Evolutionary conservation across 2,329 filamentous ascomycete species (phyloP).

Genomic region (Aspergillus unguis): DNA sequence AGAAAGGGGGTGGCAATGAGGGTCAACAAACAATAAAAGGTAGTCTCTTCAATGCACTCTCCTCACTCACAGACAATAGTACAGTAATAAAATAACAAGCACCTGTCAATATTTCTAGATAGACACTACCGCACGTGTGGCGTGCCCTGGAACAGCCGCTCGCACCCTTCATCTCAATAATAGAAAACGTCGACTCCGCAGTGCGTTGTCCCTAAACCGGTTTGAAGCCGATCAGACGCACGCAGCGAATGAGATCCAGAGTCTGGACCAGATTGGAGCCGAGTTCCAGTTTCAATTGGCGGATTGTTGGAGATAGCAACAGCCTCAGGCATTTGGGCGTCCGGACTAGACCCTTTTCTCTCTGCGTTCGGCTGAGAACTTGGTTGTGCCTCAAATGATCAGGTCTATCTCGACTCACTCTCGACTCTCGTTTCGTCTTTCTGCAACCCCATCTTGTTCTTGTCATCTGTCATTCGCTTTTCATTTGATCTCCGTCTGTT

Average conservation of each 20-base stretch:
- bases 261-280: neutral
- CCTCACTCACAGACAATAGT: neutral
- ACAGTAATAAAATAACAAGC: too few relatives aligned
- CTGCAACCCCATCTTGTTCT: neutral
- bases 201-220: slow-evolving; percentile 3
- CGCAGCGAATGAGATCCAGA: slow-evolving; percentile 1
- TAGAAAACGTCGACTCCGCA: neutral
- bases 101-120: neutral
- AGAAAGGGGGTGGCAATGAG: slow-evolving; percentile 17
- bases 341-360: slow-evolving; percentile 1
- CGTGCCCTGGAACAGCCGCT: slow-evolving; percentile 9
- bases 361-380: slow-evolving; percentile 4
- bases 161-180: slow-evolving; percentile 3
- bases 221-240: slow-evolving; percentile 2
- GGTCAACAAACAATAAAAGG: neutral
- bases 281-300: neutral
- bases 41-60: neutral
- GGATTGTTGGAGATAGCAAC: neutral
- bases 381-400: slow-evolving; percentile 1
- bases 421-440: slow-evolving; percentile 11
- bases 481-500: slow-evolving; percentile 12
- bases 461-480: slow-evolving; percentile 3
- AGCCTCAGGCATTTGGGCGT: slow-evolving; percentile 1
- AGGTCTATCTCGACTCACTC: slow-evolving; percentile 6
- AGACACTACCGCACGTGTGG: neutral